These are phyloP conservation scores for Phaffomyces antillensis DNA, from an alignment of 805 yeast genomes.

Conservation along the genomic window DNA sequence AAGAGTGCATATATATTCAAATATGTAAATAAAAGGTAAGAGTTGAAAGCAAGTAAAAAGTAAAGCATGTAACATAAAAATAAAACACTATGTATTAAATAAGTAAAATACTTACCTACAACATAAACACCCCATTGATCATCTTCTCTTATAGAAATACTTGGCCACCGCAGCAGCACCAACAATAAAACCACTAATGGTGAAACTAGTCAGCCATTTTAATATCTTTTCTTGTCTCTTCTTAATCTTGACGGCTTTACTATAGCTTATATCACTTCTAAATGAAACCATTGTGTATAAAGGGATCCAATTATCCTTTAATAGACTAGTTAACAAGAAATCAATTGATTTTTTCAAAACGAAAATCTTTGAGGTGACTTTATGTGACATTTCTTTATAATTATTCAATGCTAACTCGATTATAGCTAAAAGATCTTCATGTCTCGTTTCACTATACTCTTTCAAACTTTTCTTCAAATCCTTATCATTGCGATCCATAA, in stretches of 20 bases:
- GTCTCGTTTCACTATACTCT: conserved; percentile 30
- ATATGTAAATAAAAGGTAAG: no score
- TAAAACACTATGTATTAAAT: no score
- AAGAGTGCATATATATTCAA: no score
- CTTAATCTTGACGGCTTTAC: conserved; percentile 53
- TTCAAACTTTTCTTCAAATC: conserved; percentile 7
- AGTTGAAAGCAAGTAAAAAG: no score
- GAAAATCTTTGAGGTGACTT: conserved; percentile 57
- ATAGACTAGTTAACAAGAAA: conserved; percentile 46
- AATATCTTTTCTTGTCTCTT: conserved; percentile 49
- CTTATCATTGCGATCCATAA: conserved; percentile 8
- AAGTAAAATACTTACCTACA: no score
- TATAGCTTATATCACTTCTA: conserved; percentile 73
- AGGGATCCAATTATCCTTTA: conserved; percentile 72
- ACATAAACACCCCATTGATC: not conserved
- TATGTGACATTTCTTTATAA: conserved; percentile 81
- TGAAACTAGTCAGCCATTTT: conserved; percentile 14
- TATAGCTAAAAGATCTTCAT: conserved; percentile 66
- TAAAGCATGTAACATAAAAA: no score
- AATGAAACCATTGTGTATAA: conserved; percentile 90
- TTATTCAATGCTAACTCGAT: conserved; percentile 72
- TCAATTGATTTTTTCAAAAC: conserved; percentile 64
- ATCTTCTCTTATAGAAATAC: not conserved
- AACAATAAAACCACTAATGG: conserved; percentile 5
- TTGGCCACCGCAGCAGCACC: not conserved